Base-by-base conservation (phyloP, 1,284 basidiomycete genomes). In the Sanghuangporus baumii region DNA sequence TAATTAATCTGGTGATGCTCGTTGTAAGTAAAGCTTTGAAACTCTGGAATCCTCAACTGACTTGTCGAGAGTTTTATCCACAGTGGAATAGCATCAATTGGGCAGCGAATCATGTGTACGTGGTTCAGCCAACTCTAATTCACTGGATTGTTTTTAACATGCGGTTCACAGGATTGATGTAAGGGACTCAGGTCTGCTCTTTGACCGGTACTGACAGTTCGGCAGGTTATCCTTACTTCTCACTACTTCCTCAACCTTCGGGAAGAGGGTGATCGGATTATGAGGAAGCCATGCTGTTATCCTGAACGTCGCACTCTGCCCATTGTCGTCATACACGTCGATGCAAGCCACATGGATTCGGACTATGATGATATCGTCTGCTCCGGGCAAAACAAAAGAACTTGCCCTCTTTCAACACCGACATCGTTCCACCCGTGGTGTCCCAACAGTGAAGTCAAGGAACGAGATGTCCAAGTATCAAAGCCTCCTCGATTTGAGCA, bases 51-150 rank as follows among this genome's bases (percentile, higher is more conserved):
- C 8, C 26, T 18, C 18, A 36, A 12, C 43, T 20, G 8, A 48
- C 16, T 18, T 26, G 20, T 8, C 31, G 11, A 43, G n/a, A 59
- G 57, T 59, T 59, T 59, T 47, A 59, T 48, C 57, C 57, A 7
- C 43, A 26, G 3, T 59, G 57, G 57, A 59, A 59, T 18, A 59
- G 57, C 31, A 50, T 50, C 26, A 59, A 59, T 23, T 59, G 57
- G 57, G 47, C 47, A n/a, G 48, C 57, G 26, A 59, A 59, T 23
- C 57, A 59, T 50, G 57, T 59, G 57, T 59, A 59, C n/a, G 57
- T 26, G 40, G 1, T 11, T 43, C 12, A n/a, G 16, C 20, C 11
- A 7, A 20, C 20, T 46, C 43, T 46, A 34, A 46, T 11, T 43
- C 34, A 20, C n/a, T 16, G 3, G 14, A 52, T 12, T 52, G 11